phyloP scores from a whole-genome alignment of 78 protist species.

The Guillardia theta region DNA sequence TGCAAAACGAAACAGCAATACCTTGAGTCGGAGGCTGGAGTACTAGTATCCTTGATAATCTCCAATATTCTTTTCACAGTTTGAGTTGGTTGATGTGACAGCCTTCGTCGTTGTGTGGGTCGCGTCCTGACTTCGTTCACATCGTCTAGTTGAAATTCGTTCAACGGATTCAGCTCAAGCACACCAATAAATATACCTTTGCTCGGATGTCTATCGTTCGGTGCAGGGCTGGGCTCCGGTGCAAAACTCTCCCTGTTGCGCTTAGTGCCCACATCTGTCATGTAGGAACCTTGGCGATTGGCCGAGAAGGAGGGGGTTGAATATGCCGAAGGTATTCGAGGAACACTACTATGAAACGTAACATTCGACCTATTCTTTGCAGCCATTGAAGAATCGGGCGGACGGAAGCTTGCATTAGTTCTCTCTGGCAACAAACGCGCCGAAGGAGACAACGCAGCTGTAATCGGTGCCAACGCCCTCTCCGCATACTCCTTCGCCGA shows the following conservation, averaged over 20 bases:
- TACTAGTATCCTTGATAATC: constrained; percentile 1
- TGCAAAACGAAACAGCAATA: too few relatives aligned
- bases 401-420: not conserved
- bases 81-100: not conserved
- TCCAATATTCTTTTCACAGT: not conserved
- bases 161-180: too few relatives aligned
- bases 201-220: not conserved
- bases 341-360: not conserved
- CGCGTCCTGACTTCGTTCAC: not conserved
- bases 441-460: not conserved
- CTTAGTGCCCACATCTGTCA: not conserved
- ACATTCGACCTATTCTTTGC: not conserved
- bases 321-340: not conserved
- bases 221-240: not conserved
- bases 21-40: not conserved
- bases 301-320: not conserved
- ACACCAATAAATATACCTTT: too few relatives aligned
- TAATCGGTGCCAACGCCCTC: not conserved
- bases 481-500: not conserved
- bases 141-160: not conserved
- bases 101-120: not conserved
- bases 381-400: not conserved
- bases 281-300: not conserved
- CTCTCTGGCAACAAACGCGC: too few relatives aligned
- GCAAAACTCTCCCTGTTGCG: not conserved